A percentile compares a stretch with the other conserved stretches of the same genome.
These are phyloP conservation scores for Fraxinus angustifolia DNA, from an alignment of 305 asterid genomes.

Conservation along the genomic window DNA sequence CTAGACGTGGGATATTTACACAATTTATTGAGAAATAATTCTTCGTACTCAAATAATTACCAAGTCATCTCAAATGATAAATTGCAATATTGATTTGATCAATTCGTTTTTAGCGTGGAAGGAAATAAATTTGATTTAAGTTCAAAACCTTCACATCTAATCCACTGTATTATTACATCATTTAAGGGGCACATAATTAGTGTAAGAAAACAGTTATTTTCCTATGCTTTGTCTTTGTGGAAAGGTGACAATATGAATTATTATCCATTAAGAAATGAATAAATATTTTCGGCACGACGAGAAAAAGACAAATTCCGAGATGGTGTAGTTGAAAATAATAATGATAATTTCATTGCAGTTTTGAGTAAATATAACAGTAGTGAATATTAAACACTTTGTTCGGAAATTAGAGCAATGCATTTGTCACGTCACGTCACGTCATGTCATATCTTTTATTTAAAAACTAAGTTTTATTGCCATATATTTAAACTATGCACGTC, in stretches of 20 bases:
- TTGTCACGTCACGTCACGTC: too few relatives aligned
- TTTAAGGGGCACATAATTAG: not conserved
- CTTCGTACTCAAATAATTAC: too few relatives aligned
- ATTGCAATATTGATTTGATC: not conserved
- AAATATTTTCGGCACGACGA: not conserved
- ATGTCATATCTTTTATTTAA: too few relatives aligned
- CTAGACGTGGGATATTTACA: not conserved
- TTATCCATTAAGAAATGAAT: not conserved
- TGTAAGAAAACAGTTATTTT: not conserved
- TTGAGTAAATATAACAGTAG: too few relatives aligned
- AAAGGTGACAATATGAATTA: slow-evolving; percentile 35
- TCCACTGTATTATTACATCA: not conserved
- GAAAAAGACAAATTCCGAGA: not conserved
- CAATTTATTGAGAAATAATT: not conserved
- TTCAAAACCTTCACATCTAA: not conserved
- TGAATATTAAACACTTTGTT: too few relatives aligned
- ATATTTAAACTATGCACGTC: too few relatives aligned
- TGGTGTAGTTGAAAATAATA: too few relatives aligned
- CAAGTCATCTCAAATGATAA: too few relatives aligned
- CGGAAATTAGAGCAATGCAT: too few relatives aligned
- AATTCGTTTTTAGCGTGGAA: not conserved
- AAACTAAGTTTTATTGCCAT: not conserved
- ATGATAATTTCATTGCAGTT: too few relatives aligned
- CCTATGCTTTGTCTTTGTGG: slow-evolving; percentile 47
- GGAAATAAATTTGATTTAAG: not conserved